These are phyloP conservation scores for Tylopilus cervinicoccineus DNA, from an alignment of 768 basidiomycete species.

Conservation along the genomic window DNA sequence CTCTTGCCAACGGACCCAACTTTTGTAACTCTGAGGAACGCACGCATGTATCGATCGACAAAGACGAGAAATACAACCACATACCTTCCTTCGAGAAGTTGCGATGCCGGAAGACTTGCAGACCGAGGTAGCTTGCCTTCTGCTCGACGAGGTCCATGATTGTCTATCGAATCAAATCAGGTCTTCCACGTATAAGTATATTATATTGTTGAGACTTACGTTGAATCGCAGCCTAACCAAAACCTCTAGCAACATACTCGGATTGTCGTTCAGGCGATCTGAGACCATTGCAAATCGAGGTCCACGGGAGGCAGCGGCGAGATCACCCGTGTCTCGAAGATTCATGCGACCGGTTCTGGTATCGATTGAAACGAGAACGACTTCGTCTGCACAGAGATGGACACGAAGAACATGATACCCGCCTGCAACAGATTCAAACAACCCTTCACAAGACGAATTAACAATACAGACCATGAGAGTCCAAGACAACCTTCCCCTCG, in stretches of 20 bases:
- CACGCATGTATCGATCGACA: not conserved
- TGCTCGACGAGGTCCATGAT: constrained; percentile 80
- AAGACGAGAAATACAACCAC: constrained; percentile 6
- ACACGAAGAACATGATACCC: constrained; percentile 57
- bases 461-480: constrained; percentile 47
- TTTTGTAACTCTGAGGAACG: constrained; percentile 56
- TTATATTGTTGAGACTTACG: constrained; percentile 39
- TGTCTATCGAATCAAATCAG: constrained; percentile 49
- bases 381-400: constrained; percentile 71
- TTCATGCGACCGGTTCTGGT: constrained; percentile 74
- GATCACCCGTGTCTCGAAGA: constrained; percentile 76
- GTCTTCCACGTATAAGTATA: not conserved
- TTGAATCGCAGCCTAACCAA: constrained; percentile 57
- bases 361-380: constrained; percentile 75
- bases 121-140: constrained; percentile 82
- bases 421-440: constrained; percentile 34
- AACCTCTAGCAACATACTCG: constrained; percentile 51
- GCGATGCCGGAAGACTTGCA: constrained; percentile 65
- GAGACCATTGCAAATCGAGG: constrained; percentile 58
- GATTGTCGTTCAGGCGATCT: constrained; percentile 67
- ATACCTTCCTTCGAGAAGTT: constrained; percentile 66
- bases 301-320: constrained; percentile 69
- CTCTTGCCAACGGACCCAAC: constrained; percentile 60
- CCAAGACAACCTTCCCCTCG: constrained; percentile 54
- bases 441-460: not conserved